Evolutionary conservation across 371 early-diverging fungal species (phyloP).

Genomic region (Quaeritorhiza haematococci): DNA sequence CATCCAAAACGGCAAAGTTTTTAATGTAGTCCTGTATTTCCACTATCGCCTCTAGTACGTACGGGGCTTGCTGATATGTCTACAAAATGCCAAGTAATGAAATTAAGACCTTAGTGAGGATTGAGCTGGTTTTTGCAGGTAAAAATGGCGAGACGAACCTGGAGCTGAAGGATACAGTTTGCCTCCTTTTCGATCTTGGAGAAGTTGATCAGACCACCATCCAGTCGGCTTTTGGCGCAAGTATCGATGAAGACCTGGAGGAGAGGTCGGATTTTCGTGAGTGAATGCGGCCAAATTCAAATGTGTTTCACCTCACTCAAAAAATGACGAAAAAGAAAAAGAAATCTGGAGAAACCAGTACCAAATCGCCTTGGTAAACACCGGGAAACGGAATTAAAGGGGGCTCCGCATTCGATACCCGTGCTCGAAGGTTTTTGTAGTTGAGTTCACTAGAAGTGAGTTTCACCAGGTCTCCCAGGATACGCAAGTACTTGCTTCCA

Average conservation of each 20-base stretch:
- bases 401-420: constrained; percentile 40
- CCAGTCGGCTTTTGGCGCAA: constrained; percentile 36
- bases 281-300: too few relatives aligned
- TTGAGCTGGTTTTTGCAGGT: background rate
- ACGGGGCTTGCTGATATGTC: constrained; percentile 41
- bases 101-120: background rate
- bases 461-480: constrained; percentile 33
- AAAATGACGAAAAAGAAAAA: too few relatives aligned
- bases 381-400: constrained; percentile 58
- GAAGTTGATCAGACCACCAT: constrained; percentile 44
- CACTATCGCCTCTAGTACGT: constrained; percentile 34
- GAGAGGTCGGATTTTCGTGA: too few relatives aligned
- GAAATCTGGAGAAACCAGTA: constrained; percentile 3
- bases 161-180: constrained; percentile 43
- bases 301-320: too few relatives aligned
- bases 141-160: constrained; percentile 22
- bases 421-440: constrained; percentile 43
- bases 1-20: constrained; percentile 21
- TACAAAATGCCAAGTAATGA: constrained; percentile 1
- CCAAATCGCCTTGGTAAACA: constrained; percentile 51
- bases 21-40: constrained; percentile 48
- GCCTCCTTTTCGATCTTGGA: constrained; percentile 46
- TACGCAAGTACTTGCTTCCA: constrained; percentile 33
- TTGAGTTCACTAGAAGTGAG: constrained; percentile 47
- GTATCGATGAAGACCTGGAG: constrained; percentile 47